These are phyloP conservation scores for Kernera saxatilis DNA, from an alignment of 345 rosid genomes.

Conservation along the genomic window DNA sequence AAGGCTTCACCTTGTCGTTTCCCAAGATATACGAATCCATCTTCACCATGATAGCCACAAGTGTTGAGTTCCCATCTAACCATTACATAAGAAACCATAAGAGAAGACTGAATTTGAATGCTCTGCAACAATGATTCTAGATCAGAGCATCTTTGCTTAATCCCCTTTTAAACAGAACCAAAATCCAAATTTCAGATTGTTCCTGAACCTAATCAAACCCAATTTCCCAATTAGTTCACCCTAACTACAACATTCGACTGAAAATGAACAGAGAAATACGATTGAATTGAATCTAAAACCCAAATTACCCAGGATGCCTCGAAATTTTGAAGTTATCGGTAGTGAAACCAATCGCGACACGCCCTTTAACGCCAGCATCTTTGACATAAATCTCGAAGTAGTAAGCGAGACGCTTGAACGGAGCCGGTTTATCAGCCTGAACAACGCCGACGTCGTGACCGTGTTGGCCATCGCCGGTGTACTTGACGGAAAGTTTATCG, in stretches of 20 bases:
- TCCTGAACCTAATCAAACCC: background rate
- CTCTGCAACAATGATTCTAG: background rate
- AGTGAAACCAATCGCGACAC: conserved; percentile 63
- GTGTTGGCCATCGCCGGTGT: conserved; percentile 49
- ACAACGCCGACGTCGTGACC: conserved; percentile 82
- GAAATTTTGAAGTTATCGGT: background rate
- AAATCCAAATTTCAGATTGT: background rate
- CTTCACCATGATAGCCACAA: conserved; percentile 94
- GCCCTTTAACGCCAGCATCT: conserved; percentile 68
- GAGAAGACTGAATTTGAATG: background rate
- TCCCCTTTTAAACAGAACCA: background rate
- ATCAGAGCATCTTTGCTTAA: background rate
- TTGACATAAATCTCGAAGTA: conserved; percentile 85
- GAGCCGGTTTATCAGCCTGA: conserved; percentile 75
- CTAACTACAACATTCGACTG: background rate
- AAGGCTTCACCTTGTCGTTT: conserved; percentile 65
- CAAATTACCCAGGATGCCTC: conserved; percentile 1
- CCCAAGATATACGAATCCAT: conserved; percentile 70
- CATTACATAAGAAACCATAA: background rate
- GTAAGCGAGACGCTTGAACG: conserved; percentile 56
- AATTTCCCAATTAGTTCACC: no score
- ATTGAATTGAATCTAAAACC: background rate
- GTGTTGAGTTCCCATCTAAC: conserved; percentile 88
- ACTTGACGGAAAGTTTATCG: conserved; percentile 69
- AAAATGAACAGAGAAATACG: background rate